Conservation (phyloP, 805 yeast genomes). For the Metschnikowia gelsemii region DNA sequence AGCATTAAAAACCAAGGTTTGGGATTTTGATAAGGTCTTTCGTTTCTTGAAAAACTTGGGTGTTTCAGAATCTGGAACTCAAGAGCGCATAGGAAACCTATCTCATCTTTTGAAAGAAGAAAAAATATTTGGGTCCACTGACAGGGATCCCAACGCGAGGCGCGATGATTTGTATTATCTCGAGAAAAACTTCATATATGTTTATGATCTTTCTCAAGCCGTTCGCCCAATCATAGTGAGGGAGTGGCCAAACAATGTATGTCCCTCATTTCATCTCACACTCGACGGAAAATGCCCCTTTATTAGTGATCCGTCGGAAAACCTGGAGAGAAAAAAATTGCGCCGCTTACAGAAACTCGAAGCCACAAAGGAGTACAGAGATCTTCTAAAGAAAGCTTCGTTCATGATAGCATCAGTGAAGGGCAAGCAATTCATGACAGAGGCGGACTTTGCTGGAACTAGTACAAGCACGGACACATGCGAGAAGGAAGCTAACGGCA, state of each 20-base stretch:
- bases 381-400: slow-evolving; percentile 36
- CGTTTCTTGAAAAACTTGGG: slow-evolving; percentile 70
- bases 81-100: slow-evolving; percentile 24
- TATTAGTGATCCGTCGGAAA: slow-evolving; percentile 54
- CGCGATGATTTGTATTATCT: slow-evolving; percentile 85
- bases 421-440: slow-evolving; percentile 4
- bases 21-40: slow-evolving; percentile 84
- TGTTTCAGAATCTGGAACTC: slow-evolving; percentile 22
- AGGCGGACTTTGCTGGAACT: slow-evolving; percentile 7
- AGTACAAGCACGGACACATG: slow-evolving; percentile 19
- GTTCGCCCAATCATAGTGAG: slow-evolving; percentile 78
- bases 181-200: slow-evolving; percentile 65
- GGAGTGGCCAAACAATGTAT: slow-evolving; percentile 64
- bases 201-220: slow-evolving; percentile 75
- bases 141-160: slow-evolving; percentile 81
- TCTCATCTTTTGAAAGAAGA: slow-evolving; percentile 74
- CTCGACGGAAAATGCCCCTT: slow-evolving; percentile 83
- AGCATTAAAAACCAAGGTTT: slow-evolving; percentile 67
- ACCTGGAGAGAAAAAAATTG: slow-evolving; percentile 40
- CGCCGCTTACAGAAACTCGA: slow-evolving; percentile 41
- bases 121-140: slow-evolving; percentile 80
- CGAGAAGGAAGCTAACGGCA: slow-evolving; percentile 5
- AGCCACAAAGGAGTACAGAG: slow-evolving; percentile 44
- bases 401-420: slow-evolving; percentile 29
- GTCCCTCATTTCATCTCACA: slow-evolving; percentile 60